Evolutionary conservation across 2,329 filamentous ascomycete species (phyloP), one percentile per base, ranked within the genome.

Genomic region (Aspergillus brasiliensis): DNA sequence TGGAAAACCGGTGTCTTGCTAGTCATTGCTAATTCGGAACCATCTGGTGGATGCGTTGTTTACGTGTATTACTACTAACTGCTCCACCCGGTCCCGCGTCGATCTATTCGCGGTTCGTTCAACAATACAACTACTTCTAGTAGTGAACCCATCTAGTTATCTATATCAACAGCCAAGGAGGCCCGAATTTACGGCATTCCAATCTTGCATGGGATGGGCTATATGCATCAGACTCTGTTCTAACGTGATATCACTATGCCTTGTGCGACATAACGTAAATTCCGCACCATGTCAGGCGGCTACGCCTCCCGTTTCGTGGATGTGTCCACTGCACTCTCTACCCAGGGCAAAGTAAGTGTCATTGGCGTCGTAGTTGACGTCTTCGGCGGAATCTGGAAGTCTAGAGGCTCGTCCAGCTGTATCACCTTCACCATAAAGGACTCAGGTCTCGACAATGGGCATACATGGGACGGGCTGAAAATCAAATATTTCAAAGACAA

Each of bases 301-400:
- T 28, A 63, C n/a, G 28, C 62, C 6, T 21, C 71, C 2, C 74
- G 75, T 38, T 85, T 85, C 65, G 71, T 75, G 5, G 73, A 77
- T 44, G 74, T 85, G 73, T 82, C 65, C 69, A 76, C 62, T 71
- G 86, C 61, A 74, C 82, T 53, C 19, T 70, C 73, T 23, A 57
- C 74, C 48, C 49, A 64, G 8, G 65, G 25, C 63, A 70, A 27
- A 5, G 78, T 88, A 63, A 88, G 80, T 74, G 77, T 95, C 42
- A 83, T 92, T 53, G 92, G 91, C 1, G 75, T 94, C 4, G 84
- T 94, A 3, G 84, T 86, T 54, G 90, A 94, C 66, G 82, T 81
- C 51, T 81, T 85, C 58, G 74, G 46, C 6, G 54, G 81, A 0
- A 84, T 86, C 1, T 80, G 78, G 0, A 58, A 71, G 10, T 86